These are phyloP conservation scores for Benincasa hispida DNA, from an alignment of 306 rosid species.

Conservation along the genomic window DNA sequence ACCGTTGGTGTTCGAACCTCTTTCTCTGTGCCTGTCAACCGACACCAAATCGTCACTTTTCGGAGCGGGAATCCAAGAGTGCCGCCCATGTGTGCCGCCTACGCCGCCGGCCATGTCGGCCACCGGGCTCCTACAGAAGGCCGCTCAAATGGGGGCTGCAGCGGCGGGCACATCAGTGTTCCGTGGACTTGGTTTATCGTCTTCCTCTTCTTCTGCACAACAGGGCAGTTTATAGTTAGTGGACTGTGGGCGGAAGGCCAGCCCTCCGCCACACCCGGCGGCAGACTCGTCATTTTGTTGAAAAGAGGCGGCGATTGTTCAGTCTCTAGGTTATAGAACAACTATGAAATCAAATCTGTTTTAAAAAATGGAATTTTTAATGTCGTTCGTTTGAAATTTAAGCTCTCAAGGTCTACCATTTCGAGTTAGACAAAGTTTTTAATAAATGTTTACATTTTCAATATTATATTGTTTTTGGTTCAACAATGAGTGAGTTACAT, in stretches of 20 bases:
- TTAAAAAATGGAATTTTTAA: not conserved
- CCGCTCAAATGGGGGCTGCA: constrained; percentile 5
- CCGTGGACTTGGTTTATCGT: not conserved
- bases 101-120: not conserved
- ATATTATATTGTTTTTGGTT: no score
- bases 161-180: not conserved
- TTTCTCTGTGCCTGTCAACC: not conserved
- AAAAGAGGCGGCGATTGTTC: not conserved
- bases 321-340: not conserved
- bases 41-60: not conserved
- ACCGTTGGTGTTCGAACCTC: not conserved
- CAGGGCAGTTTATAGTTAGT: not conserved
- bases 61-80: not conserved
- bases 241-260: not conserved
- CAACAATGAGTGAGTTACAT: no score
- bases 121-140: constrained; percentile 3
- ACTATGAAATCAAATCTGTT: not conserved
- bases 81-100: not conserved
- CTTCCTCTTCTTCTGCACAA: constrained; percentile 3
- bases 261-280: not conserved
- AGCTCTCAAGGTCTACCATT: not conserved
- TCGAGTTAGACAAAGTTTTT: no score
- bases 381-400: not conserved
- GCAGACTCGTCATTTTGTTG: not conserved
- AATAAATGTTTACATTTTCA: no score